These are phyloP conservation scores for Falciphora oryzae DNA, from an alignment of 2,329 filamentous ascomycete species.

Conservation along the genomic window DNA sequence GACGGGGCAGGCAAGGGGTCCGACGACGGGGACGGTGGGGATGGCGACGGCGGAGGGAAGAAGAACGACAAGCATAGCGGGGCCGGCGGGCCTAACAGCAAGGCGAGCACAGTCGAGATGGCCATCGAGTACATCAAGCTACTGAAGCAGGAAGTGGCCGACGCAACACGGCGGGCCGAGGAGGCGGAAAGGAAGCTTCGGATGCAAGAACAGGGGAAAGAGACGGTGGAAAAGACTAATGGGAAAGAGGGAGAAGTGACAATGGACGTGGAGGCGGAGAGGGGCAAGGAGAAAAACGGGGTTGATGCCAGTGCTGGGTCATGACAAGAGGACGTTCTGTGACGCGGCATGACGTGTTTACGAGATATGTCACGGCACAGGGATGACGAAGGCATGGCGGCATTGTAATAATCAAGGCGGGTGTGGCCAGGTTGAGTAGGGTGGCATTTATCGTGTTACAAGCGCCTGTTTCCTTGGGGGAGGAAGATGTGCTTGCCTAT, in stretches of 20 bases:
- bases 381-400: background rate
- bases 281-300: background rate
- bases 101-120: constrained; percentile 94
- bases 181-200: constrained; percentile 58
- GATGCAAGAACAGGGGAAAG: constrained; percentile 9
- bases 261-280: background rate
- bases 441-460: background rate
- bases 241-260: background rate
- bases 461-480: background rate
- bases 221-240: background rate
- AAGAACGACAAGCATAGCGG: constrained; percentile 34
- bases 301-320: background rate
- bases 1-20: constrained; percentile 25
- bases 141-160: constrained; percentile 66
- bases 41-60: constrained; percentile 34
- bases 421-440: background rate
- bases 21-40: constrained; percentile 38
- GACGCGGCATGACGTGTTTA: background rate
- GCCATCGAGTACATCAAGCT: constrained; percentile 93
- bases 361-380: background rate
- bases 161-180: constrained; percentile 57
- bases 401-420: background rate
- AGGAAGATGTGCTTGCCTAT: background rate
- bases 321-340: background rate
- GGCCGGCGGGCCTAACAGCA: constrained; percentile 65